These are phyloP conservation scores for Apiotrichum domesticum DNA, from an alignment of 1,284 basidiomycete genomes.

Conservation along the genomic window DNA sequence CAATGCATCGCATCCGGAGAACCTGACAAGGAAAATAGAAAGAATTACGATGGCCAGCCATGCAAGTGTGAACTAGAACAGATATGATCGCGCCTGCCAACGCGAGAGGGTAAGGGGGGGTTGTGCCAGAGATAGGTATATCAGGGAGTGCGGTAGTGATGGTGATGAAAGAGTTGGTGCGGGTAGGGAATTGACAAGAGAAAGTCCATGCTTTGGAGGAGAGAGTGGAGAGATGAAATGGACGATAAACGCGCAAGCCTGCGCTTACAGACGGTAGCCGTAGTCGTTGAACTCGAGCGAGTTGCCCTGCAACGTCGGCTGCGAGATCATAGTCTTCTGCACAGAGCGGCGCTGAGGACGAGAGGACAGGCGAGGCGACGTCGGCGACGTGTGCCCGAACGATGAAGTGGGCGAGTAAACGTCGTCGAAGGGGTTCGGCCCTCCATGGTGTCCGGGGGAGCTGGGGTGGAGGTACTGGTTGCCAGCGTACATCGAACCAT, in stretches of 20 bases:
- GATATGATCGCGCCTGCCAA: constrained; percentile 15
- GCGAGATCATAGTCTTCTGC: constrained; percentile 45
- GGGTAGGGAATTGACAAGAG: not conserved
- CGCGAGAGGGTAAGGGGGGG: constrained; percentile 1
- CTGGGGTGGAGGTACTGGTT: not conserved
- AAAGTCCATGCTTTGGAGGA: not conserved
- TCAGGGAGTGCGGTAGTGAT: not conserved
- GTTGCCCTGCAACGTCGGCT: constrained; percentile 44
- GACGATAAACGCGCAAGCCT: not conserved
- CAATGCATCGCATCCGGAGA: constrained; percentile 15
- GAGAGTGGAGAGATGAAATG: not conserved
- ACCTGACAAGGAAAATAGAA: constrained; percentile 9
- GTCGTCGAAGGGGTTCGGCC: constrained; percentile 46
- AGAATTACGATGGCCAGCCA: constrained; percentile 19
- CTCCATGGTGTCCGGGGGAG: not conserved
- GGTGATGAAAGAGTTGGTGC: not conserved
- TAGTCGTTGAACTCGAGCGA: constrained; percentile 47
- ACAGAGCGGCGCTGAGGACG: constrained; percentile 25
- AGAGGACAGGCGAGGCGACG: constrained; percentile 11
- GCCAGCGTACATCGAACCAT: not conserved
- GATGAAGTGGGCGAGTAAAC: constrained; percentile 31
- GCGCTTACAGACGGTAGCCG: constrained; percentile 3
- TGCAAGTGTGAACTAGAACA: constrained; percentile 13
- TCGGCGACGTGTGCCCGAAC: constrained; percentile 16
- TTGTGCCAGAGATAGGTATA: constrained; percentile 1